These are phyloP conservation scores for Candida anutae DNA, from an alignment of 1,139 yeast genomes.

Conservation along the genomic window DNA sequence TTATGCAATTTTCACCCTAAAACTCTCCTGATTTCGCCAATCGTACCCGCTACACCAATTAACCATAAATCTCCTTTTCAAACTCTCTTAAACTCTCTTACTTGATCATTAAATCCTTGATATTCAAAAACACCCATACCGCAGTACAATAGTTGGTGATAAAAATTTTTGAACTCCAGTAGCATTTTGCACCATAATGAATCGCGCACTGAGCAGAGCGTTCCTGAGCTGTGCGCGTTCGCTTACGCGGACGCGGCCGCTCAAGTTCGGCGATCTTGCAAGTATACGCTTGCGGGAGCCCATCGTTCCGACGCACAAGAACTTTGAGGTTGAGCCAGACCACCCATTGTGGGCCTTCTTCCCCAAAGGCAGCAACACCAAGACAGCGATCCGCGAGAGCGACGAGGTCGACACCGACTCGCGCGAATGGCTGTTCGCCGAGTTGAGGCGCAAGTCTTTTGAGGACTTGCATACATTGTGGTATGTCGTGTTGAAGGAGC, in stretches of 20 bases:
- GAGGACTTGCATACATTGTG: constrained; percentile 88
- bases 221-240: constrained; percentile 8
- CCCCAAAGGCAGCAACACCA: constrained; percentile 39
- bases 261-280: constrained; percentile 21
- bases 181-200: too few relatives aligned
- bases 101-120: too few relatives aligned
- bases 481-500: constrained; percentile 79
- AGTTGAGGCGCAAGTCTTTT: constrained; percentile 82
- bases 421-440: constrained; percentile 82
- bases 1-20: too few relatives aligned
- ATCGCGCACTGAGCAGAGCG: not conserved
- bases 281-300: constrained; percentile 62
- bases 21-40: too few relatives aligned
- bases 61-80: too few relatives aligned
- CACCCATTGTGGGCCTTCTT: constrained; percentile 97
- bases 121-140: too few relatives aligned
- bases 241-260: constrained; percentile 19
- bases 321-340: constrained; percentile 66
- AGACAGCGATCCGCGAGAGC: constrained; percentile 49
- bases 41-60: too few relatives aligned
- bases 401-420: constrained; percentile 53
- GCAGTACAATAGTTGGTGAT: too few relatives aligned
- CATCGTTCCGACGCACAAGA: constrained; percentile 70
- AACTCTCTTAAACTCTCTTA: too few relatives aligned
- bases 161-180: too few relatives aligned